A percentile compares a stretch with the other conserved stretches of the same genome.
These are phyloP conservation scores for Nothopassalora personata DNA, from an alignment of 2,329 filamentous ascomycete species.

Conservation along the genomic window DNA sequence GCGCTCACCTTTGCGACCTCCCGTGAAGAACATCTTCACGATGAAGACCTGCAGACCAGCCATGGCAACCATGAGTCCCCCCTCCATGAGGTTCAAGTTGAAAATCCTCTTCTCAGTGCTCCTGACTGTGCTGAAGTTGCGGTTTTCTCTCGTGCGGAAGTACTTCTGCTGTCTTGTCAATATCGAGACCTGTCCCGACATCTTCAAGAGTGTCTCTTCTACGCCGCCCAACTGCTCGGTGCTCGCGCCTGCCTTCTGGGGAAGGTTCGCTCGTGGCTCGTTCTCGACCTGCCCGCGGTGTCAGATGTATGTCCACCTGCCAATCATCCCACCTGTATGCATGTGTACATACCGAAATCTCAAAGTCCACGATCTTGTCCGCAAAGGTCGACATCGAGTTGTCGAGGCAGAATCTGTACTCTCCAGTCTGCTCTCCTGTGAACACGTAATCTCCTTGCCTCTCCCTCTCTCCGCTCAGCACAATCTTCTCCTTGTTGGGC, in stretches of 20 bases:
- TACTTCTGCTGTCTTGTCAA: slow-evolving; percentile 98
- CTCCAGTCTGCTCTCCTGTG: slow-evolving; percentile 78
- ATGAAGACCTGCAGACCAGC: slow-evolving; percentile 94
- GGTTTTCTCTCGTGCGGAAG: slow-evolving; percentile 97
- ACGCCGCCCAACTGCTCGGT: slow-evolving; percentile 84
- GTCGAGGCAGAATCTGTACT: slow-evolving; percentile 97
- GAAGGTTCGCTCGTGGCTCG: slow-evolving; percentile 72
- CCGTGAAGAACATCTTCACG: slow-evolving; percentile 98
- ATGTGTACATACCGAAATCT: slow-evolving; percentile 69
- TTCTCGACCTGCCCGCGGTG: slow-evolving; percentile 70
- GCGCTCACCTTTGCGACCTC: slow-evolving; percentile 56
- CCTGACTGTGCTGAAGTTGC: slow-evolving; percentile 95
- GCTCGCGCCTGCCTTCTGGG: slow-evolving; percentile 79
- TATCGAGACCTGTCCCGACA: slow-evolving; percentile 86
- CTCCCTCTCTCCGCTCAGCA: slow-evolving; percentile 83
- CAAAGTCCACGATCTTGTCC: slow-evolving; percentile 96
- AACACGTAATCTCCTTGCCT: slow-evolving; percentile 98
- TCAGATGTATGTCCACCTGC: neutral
- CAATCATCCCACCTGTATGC: neutral
- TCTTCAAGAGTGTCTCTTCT: slow-evolving; percentile 92
- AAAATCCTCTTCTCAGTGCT: slow-evolving; percentile 95
- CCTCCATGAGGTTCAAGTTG: slow-evolving; percentile 94
- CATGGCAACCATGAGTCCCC: slow-evolving; percentile 88
- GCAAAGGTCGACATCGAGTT: slow-evolving; percentile 98
- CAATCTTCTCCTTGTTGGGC: slow-evolving; percentile 56